Conservation (phyloP, 1,284 basidiomycete species). For the Ceratobasidium sp. region DNA sequence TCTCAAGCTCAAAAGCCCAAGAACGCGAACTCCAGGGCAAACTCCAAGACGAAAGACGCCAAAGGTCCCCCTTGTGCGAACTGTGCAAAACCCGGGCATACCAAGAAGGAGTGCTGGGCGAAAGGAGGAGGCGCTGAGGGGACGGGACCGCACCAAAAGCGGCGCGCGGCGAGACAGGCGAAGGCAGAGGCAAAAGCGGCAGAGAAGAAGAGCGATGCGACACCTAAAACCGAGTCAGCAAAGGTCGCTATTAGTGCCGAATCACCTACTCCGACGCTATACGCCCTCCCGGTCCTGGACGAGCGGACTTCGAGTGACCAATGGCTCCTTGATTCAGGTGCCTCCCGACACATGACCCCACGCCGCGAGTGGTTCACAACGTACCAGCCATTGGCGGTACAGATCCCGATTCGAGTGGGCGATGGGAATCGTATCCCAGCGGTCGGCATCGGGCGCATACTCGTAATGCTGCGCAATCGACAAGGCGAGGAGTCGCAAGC, state of each 20-base stretch:
- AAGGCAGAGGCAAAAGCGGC: neutral
- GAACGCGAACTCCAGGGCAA: neutral
- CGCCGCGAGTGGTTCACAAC: constrained; percentile 13
- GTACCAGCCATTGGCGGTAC: neutral
- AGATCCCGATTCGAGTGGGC: constrained; percentile 22
- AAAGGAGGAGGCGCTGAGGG: constrained; percentile 52
- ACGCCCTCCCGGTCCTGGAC: too few relatives aligned
- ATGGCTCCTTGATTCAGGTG: too few relatives aligned
- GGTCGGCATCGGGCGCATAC: constrained; percentile 6
- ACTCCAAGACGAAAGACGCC: neutral
- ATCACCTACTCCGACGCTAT: too few relatives aligned
- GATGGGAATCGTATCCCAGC: constrained; percentile 11
- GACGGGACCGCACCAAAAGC: constrained; percentile 1
- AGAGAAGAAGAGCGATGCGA: neutral
- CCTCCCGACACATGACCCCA: constrained; percentile 18
- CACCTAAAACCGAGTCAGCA: constrained; percentile 23
- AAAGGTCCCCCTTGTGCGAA: constrained; percentile 31
- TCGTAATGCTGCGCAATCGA: neutral
- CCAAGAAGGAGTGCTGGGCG: constrained; percentile 39
- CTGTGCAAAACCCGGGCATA: constrained; percentile 17
- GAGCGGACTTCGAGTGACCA: too few relatives aligned
- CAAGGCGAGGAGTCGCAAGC: neutral
- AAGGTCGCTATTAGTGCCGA: neutral
- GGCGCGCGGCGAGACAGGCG: neutral
- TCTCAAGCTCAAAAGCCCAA: neutral